Evolutionary conservation across 1,284 basidiomycete species (phyloP).

Genomic region (Fomitopsis betulina): DNA sequence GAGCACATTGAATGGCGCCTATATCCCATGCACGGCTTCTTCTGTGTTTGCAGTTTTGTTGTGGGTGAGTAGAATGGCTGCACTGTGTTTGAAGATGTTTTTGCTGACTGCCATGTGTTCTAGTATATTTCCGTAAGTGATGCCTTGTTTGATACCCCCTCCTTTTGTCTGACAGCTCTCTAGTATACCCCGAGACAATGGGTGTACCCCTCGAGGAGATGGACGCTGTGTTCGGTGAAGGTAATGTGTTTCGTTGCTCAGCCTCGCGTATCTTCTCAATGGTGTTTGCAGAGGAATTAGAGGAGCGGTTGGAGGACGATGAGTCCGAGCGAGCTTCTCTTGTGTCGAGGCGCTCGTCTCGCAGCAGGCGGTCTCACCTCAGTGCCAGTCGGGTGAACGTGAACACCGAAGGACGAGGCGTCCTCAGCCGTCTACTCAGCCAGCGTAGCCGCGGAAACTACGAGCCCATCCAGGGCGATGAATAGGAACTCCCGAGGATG

Average conservation of each 20-base stretch:
- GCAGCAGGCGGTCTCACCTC: slow-evolving; percentile 31
- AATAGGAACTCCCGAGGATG: slow-evolving; percentile 73
- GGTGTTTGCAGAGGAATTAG: slow-evolving; percentile 40
- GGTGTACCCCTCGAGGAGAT: slow-evolving; percentile 79
- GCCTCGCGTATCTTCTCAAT: slow-evolving; percentile 15
- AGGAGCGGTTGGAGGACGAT: slow-evolving; percentile 65
- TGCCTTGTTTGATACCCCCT: slow-evolving; percentile 5
- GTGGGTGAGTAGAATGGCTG: slow-evolving; percentile 43
- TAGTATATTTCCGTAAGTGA: slow-evolving; percentile 71
- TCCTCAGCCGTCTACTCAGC: slow-evolving; percentile 50
- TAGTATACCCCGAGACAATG: slow-evolving; percentile 82
- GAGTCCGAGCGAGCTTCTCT: slow-evolving; percentile 65
- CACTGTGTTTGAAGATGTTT: too few species aligned
- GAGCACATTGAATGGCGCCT: slow-evolving; percentile 89
- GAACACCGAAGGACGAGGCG: slow-evolving; percentile 28
- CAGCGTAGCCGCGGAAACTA: slow-evolving; percentile 45
- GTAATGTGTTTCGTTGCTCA: slow-evolving; percentile 28
- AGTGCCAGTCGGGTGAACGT: slow-evolving; percentile 16
- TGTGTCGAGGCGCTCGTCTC: slow-evolving; percentile 36
- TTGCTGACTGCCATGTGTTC: not conserved
- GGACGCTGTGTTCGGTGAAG: slow-evolving; percentile 82
- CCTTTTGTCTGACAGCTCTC: slow-evolving; percentile 9
- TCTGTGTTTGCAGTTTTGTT: slow-evolving; percentile 86
- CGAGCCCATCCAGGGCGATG: slow-evolving; percentile 48
- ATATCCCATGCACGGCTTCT: slow-evolving; percentile 96